A percentile compares a stretch with the other conserved stretches of the same genome.
Conservation (phyloP, 441 rosid genomes). For the Bruguiera hainesii region DNA sequence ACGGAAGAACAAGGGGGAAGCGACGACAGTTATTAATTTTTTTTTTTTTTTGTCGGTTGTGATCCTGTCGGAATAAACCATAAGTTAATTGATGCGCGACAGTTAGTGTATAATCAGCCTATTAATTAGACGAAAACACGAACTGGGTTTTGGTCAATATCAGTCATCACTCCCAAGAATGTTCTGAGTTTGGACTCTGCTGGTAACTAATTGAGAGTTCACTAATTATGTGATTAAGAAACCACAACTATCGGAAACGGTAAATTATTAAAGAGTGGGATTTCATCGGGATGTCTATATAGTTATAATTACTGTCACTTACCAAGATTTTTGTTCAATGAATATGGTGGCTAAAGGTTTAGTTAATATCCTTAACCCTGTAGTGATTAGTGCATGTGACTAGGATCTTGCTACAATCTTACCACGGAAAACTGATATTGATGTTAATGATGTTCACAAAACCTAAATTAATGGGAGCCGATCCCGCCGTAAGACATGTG, state of each 20-base stretch:
- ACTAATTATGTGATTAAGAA: no score
- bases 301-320: no score
- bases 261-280: no score
- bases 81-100: background rate
- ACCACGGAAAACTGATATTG: background rate
- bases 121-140: background rate
- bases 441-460: background rate
- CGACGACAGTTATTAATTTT: constrained; percentile 18
- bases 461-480: constrained; percentile 43
- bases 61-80: constrained; percentile 18
- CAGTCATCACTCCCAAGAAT: constrained; percentile 9
- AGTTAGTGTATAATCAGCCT: background rate
- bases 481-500: constrained; percentile 38
- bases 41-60: background rate
- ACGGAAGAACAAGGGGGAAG: background rate
- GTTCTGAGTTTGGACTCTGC: background rate
- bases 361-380: background rate
- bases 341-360: background rate
- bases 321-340: background rate
- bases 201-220: background rate
- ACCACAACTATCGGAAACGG: no score
- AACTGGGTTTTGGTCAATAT: no score
- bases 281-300: no score
- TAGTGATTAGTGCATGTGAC: background rate
- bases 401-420: background rate